Evolutionary conservation across 257 asterid species (phyloP).

Genomic region (Orobanche coerulescens): DNA sequence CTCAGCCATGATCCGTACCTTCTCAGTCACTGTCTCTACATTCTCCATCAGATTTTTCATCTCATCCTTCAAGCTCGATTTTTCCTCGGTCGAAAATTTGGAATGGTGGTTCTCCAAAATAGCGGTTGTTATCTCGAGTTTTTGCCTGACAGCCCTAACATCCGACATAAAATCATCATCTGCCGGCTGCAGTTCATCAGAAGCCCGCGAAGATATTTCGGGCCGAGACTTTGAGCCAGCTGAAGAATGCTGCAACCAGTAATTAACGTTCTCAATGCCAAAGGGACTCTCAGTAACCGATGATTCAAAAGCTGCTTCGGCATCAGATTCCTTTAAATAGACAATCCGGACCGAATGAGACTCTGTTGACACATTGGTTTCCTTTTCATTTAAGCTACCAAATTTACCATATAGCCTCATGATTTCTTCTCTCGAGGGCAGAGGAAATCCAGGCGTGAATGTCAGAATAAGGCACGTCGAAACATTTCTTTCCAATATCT

Average conservation of each 20-base stretch:
- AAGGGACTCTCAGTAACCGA: slow-evolving; percentile 37
- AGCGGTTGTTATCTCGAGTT: slow-evolving; percentile 16
- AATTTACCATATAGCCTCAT: slow-evolving; percentile 33
- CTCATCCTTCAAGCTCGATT: slow-evolving; percentile 23
- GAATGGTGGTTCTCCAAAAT: slow-evolving; percentile 7
- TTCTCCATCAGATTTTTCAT: slow-evolving; percentile 18
- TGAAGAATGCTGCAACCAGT: slow-evolving; percentile 28
- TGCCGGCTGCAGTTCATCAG: slow-evolving; percentile 20
- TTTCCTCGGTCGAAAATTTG: slow-evolving; percentile 24
- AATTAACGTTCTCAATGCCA: slow-evolving; percentile 31
- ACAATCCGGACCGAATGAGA: slow-evolving; percentile 33
- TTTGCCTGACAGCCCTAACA: slow-evolving; percentile 3
- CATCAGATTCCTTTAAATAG: slow-evolving; percentile 34
- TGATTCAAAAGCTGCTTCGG: slow-evolving; percentile 45
- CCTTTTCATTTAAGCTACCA: slow-evolving; percentile 38
- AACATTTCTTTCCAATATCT: slow-evolving; percentile 12
- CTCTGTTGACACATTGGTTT: slow-evolving; percentile 35
- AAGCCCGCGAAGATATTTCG: background rate
- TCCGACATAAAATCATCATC: slow-evolving; percentile 31
- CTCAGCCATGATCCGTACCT: slow-evolving; percentile 24
- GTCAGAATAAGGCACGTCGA: slow-evolving; percentile 31
- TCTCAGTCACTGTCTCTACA: slow-evolving; percentile 19
- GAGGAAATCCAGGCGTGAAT: slow-evolving; percentile 35
- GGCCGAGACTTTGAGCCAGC: slow-evolving; percentile 16
- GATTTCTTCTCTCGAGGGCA: slow-evolving; percentile 59